Base-by-base conservation (phyloP, 2,329 filamentous ascomycete genomes). In the Fusarium drepaniforme region DNA sequence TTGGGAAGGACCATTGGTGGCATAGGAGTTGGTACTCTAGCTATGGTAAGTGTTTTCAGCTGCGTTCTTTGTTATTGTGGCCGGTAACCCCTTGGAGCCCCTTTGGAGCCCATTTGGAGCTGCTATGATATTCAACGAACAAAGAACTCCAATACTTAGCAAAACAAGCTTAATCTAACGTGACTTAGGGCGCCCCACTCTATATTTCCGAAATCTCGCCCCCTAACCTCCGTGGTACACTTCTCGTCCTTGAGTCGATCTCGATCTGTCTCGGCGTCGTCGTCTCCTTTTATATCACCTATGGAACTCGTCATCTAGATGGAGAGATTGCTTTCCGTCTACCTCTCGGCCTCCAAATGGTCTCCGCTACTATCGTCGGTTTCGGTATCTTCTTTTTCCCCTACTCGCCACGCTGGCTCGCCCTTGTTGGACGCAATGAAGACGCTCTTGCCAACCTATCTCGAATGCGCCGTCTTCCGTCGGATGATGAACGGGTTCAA, bases 381-480 rank as follows among this genome's bases (percentile, higher is more conserved):
- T 78, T 86, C 30, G 89, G 89, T 1, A 84, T 90, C n/a, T 85
- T 90, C 77, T 90, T 90, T 81, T 88, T 92, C 73, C 90, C 89
- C 0, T 89, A 89, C 75, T 92, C 89, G 30, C 92, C 92, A 1
- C 88, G 92, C 66, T 94, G 92, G 92, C 86, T 94, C 18, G 92
- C 92, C 25, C 88, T 88, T 28, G 88, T 91, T 74, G 91, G 91
- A 68, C 86, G 90, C 8, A 91, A 91, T 85, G 91, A 93, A 37
- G 88, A 93, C 78, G 89, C 90, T 1, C 84, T 90, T 51, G 78
- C 85, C 28, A 88, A 89, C 49, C 86, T 93, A 25, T 89, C 89
- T 2, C 77, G 84, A 23, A 84, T 93, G 2, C 90, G 92, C 73
- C 89, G 88, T 8, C 81, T 84, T 1, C 90, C 90, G 3, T 85